Percentiles rank a stretch among this genome's conserved stretches.
Evolutionary conservation across 345 rosid genomes (phyloP).

Genomic region (Brassica nigra): DNA sequence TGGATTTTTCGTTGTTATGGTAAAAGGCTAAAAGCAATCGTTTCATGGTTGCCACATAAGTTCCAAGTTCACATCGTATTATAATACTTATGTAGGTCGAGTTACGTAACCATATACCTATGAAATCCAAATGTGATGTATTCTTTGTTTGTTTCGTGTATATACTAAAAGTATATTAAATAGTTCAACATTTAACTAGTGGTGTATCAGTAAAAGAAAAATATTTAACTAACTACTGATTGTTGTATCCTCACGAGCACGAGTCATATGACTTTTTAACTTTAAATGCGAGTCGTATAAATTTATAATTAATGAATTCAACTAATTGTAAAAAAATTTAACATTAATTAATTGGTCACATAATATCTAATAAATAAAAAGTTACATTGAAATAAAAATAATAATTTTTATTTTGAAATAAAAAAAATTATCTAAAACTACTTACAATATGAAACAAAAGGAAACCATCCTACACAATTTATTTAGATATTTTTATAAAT

Average conservation of each 20-base stretch:
- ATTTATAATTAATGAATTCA: no score
- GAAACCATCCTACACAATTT: no score
- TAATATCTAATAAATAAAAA: no score
- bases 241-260: not conserved
- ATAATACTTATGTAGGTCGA: slow-evolving; percentile 4
- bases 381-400: no score
- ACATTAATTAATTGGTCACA: no score
- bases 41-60: slow-evolving; percentile 38
- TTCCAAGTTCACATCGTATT: slow-evolving; percentile 11
- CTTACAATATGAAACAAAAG: no score
- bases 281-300: not conserved
- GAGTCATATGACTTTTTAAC: not conserved
- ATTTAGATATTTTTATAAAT: no score
- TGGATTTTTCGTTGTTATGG: slow-evolving; percentile 29
- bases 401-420: no score
- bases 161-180: not conserved
- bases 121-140: slow-evolving; percentile 15
- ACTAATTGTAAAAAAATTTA: no score
- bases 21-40: slow-evolving; percentile 12
- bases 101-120: slow-evolving; percentile 30
- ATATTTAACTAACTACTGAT: not conserved
- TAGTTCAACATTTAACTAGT: not conserved
- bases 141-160: not conserved
- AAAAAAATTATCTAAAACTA: no score
- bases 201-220: no score